phyloP scores from a whole-genome alignment of 2,329 filamentous ascomycete species.

The Ophiostoma sp. region DNA sequence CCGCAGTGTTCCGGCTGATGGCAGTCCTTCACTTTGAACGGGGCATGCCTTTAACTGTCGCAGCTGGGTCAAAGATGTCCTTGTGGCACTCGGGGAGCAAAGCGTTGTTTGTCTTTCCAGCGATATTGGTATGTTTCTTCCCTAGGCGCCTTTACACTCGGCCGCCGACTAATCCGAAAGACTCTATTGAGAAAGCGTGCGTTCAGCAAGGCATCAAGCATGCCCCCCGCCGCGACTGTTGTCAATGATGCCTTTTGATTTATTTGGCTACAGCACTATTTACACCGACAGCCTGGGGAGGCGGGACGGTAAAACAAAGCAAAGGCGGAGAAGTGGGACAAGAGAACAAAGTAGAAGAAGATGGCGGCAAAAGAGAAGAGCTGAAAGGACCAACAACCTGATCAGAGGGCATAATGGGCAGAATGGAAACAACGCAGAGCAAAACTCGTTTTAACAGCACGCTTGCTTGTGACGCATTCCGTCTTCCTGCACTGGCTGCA shows the following conservation, averaged over 20 bases:
- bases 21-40: neutral
- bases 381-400: neutral
- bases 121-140: neutral
- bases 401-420: no score
- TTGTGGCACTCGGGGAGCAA: neutral
- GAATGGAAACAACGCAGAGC: neutral
- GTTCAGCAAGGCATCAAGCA: neutral
- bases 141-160: neutral
- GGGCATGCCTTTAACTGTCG: neutral
- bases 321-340: slow-evolving; percentile 5
- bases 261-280: neutral
- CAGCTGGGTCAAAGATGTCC: neutral
- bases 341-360: neutral
- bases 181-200: neutral
- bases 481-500: neutral
- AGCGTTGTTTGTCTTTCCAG: no score
- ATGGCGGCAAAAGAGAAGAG: neutral
- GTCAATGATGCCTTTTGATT: neutral
- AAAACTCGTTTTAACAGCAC: neutral
- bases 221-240: neutral
- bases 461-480: no score
- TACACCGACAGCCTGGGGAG: neutral
- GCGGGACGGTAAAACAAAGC: neutral
- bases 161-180: neutral
- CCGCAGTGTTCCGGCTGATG: neutral